A percentile compares a stretch with the other conserved stretches of the same genome.
These are phyloP conservation scores for Loxodes magnus DNA, from an alignment of 73 alveolate genomes.

Conservation along the genomic window DNA sequence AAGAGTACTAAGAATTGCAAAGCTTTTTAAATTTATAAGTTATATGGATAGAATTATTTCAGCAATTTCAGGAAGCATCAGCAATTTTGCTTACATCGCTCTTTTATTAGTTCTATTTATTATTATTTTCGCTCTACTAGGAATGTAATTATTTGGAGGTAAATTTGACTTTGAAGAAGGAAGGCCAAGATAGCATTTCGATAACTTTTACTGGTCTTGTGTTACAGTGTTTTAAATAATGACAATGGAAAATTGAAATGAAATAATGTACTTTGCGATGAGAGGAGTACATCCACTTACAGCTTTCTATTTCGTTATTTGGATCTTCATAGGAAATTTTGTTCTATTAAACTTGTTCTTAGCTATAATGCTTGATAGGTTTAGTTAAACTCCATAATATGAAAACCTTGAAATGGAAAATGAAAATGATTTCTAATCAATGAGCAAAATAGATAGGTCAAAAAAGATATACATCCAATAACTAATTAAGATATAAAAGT, in stretches of 20 bases:
- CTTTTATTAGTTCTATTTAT: constrained; percentile 51
- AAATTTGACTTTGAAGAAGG: constrained; percentile 10
- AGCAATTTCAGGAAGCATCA: constrained; percentile 43
- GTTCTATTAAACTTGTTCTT: constrained; percentile 32
- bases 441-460: too few species aligned
- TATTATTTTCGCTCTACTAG: constrained; percentile 55
- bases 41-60: constrained; percentile 57
- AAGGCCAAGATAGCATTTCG: constrained; percentile 22
- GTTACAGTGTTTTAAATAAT: constrained; percentile 12
- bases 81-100: constrained; percentile 48
- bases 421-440: constrained; percentile 69
- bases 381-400: constrained; percentile 51
- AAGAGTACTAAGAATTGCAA: constrained; percentile 66
- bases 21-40: constrained; percentile 47
- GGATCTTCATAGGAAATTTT: constrained; percentile 33
- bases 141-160: constrained; percentile 78
- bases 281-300: background rate
- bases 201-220: constrained; percentile 11
- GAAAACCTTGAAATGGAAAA: too few species aligned
- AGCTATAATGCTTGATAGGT: constrained; percentile 33
- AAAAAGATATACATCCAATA: too few species aligned
- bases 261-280: constrained; percentile 16
- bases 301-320: constrained; percentile 16
- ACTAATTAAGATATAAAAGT: too few species aligned
- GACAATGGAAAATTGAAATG: constrained; percentile 31